phyloP scores from a whole-genome alignment of 257 asterid species.

The Jaltomata sinuosa region DNA sequence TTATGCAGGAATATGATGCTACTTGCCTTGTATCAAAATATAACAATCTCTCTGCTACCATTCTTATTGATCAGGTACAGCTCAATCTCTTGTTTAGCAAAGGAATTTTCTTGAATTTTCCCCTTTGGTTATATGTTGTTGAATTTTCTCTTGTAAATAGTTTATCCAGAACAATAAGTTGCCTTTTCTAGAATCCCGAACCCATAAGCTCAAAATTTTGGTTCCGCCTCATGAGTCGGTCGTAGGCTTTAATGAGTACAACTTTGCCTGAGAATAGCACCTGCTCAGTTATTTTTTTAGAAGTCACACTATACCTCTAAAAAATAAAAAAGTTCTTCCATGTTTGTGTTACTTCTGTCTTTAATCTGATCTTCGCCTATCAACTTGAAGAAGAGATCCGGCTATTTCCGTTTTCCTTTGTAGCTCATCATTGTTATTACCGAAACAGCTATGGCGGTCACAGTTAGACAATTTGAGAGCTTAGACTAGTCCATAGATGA shows the following conservation, averaged over 20 bases:
- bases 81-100: neutral
- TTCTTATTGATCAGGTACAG: constrained; percentile 91
- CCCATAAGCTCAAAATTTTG: neutral
- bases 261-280: neutral
- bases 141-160: neutral
- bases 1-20: constrained; percentile 88
- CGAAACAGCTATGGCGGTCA: neutral
- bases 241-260: neutral
- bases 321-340: neutral
- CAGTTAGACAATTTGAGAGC: neutral
- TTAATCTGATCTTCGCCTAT: neutral
- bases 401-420: neutral
- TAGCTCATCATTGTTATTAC: neutral
- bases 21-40: constrained; percentile 57
- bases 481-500: neutral
- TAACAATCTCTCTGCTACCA: constrained; percentile 57
- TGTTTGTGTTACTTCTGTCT: neutral
- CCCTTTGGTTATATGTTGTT: neutral
- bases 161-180: neutral
- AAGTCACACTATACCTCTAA: neutral
- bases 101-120: neutral
- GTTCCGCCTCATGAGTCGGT: neutral
- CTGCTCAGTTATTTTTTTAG: neutral
- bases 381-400: neutral
- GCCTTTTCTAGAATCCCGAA: neutral